Conservation (phyloP, 805 yeast species). For the Candida endomychidarum region DNA sequence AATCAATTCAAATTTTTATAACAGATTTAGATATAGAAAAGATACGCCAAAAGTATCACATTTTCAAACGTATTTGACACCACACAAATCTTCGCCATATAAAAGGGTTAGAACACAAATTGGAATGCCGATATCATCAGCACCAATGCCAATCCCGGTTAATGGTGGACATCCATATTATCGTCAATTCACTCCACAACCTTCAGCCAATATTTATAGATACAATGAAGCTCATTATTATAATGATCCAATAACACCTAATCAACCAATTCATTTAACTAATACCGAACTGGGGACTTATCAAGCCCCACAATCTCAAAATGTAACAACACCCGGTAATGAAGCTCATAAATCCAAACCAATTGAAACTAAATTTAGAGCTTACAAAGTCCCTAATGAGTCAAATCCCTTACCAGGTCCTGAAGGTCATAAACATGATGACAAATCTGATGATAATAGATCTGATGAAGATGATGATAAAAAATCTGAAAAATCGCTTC, state of each 20-base stretch:
- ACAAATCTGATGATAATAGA: no score
- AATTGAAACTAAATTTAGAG: background rate
- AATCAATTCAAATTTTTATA: constrained; percentile 1
- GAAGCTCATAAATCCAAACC: no score
- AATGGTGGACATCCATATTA: constrained; percentile 8
- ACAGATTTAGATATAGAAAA: constrained; percentile 6
- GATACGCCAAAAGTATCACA: constrained; percentile 12
- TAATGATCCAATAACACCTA: constrained; percentile 2
- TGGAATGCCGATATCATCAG: constrained; percentile 1
- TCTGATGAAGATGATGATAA: no score
- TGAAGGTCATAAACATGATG: no score
- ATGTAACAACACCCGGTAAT: no score
- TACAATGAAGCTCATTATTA: constrained; percentile 8
- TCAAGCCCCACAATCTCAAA: no score
- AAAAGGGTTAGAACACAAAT: constrained; percentile 15
- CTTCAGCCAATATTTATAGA: constrained; percentile 14
- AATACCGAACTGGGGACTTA: no score
- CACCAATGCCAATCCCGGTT: background rate
- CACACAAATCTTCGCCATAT: constrained; percentile 18
- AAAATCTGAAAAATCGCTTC: no score
- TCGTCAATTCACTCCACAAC: constrained; percentile 18
- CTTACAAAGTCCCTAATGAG: background rate
- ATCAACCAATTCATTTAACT: background rate
- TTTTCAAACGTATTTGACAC: constrained; percentile 17
- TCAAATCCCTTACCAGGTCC: no score